A percentile compares a stretch with the other conserved stretches of the same genome.
Conservation (phyloP, 2,329 filamentous ascomycete genomes). For the Alternaria infectoria region DNA sequence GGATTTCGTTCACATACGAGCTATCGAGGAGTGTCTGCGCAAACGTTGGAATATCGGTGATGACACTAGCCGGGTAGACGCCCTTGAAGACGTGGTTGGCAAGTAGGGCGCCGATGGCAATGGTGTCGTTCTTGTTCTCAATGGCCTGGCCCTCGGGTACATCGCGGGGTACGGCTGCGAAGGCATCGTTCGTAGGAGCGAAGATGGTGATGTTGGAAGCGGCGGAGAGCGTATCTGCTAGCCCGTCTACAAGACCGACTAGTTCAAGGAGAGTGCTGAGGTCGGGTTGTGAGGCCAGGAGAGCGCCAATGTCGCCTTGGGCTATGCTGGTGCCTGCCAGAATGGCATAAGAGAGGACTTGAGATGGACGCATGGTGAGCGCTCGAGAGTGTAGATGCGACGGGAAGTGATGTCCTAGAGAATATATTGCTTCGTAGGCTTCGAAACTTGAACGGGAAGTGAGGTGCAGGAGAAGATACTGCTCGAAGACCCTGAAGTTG, state of each 20-base stretch:
- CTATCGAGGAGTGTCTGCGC: slow-evolving; percentile 58
- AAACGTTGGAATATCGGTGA: slow-evolving; percentile 51
- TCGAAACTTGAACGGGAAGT: no score
- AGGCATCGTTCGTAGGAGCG: slow-evolving; percentile 62
- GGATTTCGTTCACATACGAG: slow-evolving; percentile 39
- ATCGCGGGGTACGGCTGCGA: slow-evolving; percentile 36
- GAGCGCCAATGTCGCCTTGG: slow-evolving; percentile 39
- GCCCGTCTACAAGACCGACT: slow-evolving; percentile 46
- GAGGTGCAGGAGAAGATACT: background rate
- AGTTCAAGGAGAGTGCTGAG: slow-evolving; percentile 45
- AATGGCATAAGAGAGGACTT: slow-evolving; percentile 19
- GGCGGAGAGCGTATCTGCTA: slow-evolving; percentile 47
- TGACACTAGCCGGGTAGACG: slow-evolving; percentile 49
- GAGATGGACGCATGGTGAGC: slow-evolving; percentile 30
- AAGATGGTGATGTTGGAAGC: slow-evolving; percentile 62
- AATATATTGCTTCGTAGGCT: no score
- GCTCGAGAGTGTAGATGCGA: no score
- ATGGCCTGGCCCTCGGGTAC: slow-evolving; percentile 35
- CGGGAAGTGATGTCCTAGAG: no score
- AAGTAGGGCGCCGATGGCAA: slow-evolving; percentile 54
- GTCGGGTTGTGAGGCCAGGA: slow-evolving; percentile 39
- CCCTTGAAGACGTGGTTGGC: slow-evolving; percentile 65
- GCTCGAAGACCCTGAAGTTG: background rate
- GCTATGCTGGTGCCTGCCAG: slow-evolving; percentile 32
- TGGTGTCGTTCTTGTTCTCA: slow-evolving; percentile 42